Evolutionary conservation across 345 rosid genomes (phyloP).

Genomic region (Moricandia arvensis): DNA sequence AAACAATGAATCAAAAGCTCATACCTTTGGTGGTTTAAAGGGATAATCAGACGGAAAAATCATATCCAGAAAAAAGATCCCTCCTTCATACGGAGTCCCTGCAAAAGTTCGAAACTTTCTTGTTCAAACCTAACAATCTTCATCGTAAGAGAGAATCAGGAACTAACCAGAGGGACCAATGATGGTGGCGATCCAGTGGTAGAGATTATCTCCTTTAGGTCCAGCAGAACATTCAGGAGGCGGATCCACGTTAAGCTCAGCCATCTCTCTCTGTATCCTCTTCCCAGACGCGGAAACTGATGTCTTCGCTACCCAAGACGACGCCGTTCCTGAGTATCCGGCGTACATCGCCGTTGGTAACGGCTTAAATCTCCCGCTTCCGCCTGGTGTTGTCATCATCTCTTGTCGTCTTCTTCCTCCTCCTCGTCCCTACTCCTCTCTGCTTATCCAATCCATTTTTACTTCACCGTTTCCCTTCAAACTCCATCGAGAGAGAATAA

Average conservation of each 20-base stretch:
- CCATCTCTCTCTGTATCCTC: constrained; percentile 89
- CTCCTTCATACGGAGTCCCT: constrained; percentile 93
- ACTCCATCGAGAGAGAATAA: background rate
- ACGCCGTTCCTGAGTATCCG: constrained; percentile 41
- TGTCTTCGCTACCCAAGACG: constrained; percentile 76
- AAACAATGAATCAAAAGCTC: background rate
- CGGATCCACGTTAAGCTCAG: constrained; percentile 72
- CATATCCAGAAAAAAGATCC: constrained; percentile 79
- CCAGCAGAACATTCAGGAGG: constrained; percentile 88
- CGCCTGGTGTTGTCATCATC: constrained; percentile 39
- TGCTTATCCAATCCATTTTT: constrained; percentile 30
- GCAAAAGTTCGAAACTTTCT: too few relatives aligned
- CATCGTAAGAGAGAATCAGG: background rate
- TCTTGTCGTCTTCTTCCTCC: constrained; percentile 2
- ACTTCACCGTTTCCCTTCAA: constrained; percentile 10
- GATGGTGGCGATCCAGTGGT: constrained; percentile 86
- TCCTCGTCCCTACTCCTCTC: constrained; percentile 8
- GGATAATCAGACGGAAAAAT: constrained; percentile 84
- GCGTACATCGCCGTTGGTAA: constrained; percentile 43
- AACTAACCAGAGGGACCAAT: constrained; percentile 71
- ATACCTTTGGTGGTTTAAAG: constrained; percentile 88
- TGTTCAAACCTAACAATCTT: too few relatives aligned
- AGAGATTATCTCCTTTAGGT: constrained; percentile 89
- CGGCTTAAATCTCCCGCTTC: constrained; percentile 39
- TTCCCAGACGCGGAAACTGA: constrained; percentile 85